Conservation (phyloP, 2,329 filamentous ascomycete genomes). For the Tricladium varicosporioides region DNA sequence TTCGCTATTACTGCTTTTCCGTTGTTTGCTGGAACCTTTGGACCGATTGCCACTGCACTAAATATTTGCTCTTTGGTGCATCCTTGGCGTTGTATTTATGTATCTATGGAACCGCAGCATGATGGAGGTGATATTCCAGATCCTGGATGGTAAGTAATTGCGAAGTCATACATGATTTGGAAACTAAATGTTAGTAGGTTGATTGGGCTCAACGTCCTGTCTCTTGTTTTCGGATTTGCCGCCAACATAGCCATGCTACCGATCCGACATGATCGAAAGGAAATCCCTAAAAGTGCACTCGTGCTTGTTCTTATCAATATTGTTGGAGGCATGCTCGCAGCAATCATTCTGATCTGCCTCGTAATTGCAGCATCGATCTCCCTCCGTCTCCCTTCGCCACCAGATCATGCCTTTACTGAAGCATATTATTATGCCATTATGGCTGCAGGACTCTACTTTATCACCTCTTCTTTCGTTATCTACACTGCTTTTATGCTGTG, state of each 20-base stretch:
- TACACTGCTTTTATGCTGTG: constrained; percentile 9
- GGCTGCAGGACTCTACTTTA: constrained; percentile 8
- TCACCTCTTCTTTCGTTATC: constrained; percentile 11
- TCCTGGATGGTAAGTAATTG: constrained; percentile 10
- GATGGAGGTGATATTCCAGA: constrained; percentile 6
- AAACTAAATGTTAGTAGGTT: constrained; percentile 1
- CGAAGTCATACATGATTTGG: not conserved
- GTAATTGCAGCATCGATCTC: not conserved
- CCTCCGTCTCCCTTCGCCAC: not conserved
- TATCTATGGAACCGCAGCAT: not conserved
- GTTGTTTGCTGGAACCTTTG: constrained; percentile 15
- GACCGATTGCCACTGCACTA: constrained; percentile 12
- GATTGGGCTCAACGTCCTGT: constrained; percentile 6
- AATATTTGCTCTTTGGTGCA: constrained; percentile 12
- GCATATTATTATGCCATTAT: constrained; percentile 15
- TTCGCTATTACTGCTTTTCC: constrained; percentile 14
- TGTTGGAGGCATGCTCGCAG: constrained; percentile 6
- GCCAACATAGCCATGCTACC: constrained; percentile 11
- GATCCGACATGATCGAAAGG: not conserved
- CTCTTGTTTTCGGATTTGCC: constrained; percentile 3
- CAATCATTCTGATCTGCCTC: constrained; percentile 9
- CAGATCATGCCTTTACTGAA: constrained; percentile 8
- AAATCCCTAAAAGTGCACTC: not conserved
- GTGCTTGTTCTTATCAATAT: constrained; percentile 7
- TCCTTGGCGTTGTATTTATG: constrained; percentile 6